A percentile compares a stretch with the other conserved stretches of the same genome.
These are phyloP conservation scores for Nemania abortiva DNA, from an alignment of 2,329 filamentous ascomycete genomes.

Conservation along the genomic window DNA sequence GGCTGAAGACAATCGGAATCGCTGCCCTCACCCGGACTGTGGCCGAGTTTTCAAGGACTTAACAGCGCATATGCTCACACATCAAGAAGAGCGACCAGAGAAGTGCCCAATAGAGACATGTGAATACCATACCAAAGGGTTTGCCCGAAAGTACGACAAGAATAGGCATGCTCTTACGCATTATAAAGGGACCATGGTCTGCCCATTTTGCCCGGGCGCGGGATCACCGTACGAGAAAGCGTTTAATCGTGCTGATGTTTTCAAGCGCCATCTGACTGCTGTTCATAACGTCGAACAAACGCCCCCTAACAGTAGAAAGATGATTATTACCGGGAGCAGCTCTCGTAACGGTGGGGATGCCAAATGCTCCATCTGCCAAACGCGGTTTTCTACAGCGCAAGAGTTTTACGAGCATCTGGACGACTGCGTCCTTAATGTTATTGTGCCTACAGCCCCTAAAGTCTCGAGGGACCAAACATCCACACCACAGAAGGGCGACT, in stretches of 20 bases:
- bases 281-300: conserved; percentile 95
- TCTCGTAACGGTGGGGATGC: conserved; percentile 70
- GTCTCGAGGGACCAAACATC: conserved; percentile 45
- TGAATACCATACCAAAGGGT: conserved; percentile 92
- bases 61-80: conserved; percentile 94
- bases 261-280: conserved; percentile 91
- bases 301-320: conserved; percentile 90
- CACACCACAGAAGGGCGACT: conserved; percentile 46
- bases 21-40: conserved; percentile 86
- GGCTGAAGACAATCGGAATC: conserved; percentile 53
- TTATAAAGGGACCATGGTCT: conserved; percentile 98
- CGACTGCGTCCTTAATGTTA: conserved; percentile 70
- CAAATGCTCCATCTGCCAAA: conserved; percentile 90
- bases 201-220: conserved; percentile 91
- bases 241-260: conserved; percentile 95
- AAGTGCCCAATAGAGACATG: conserved; percentile 94
- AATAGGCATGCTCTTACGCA: conserved; percentile 94
- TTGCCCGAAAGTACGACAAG: conserved; percentile 96
- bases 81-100: conserved; percentile 89
- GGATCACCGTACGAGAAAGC: conserved; percentile 92
- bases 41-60: conserved; percentile 90
- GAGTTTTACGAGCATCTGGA: conserved; percentile 98
- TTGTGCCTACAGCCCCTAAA: conserved; percentile 62
- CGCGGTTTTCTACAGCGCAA: conserved; percentile 83
- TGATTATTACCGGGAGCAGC: conserved; percentile 51